Evolutionary conservation across 2,329 filamentous ascomycete genomes (phyloP), one percentile per base, ranked within the genome.

Genomic region (Coleophoma eucalyptorum): DNA sequence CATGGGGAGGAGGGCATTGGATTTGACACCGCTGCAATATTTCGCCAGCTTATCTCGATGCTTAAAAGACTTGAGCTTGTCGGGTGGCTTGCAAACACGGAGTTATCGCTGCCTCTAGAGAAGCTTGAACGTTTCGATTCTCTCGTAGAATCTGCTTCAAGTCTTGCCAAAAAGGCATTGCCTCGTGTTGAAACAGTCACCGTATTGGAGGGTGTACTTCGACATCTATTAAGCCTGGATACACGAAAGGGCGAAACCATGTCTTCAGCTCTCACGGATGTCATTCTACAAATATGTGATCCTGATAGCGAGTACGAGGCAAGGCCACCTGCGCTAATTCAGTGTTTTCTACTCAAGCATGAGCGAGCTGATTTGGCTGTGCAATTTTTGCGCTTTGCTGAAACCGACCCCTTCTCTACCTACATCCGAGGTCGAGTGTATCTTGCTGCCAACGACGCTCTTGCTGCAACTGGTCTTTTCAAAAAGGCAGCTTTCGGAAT

Each of bases 391-490:
- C 72, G 78, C 1, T 86, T 84, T 60, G 76, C 76, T 54, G 72
- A 74, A 18, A 74, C 78, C 47, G 79, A 79, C 47, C 72, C 78
- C 56, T 91, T 78, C 75, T 84, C 72, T 73, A 88, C 77, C 58
- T 99, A 99, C 64, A 79, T 97, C 4, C 90, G 92, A 67, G 94
- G 89, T 2, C 85, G 94, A 31, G 78, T 96, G 45, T 80, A 83
- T 57, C 74, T 97, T 33, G 83, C 85, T 5, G 79, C 86, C 55
- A 86, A 86, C 49, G 87, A 96, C 62, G 85, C 85, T 65, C 80
- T 82, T 51, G 76, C 81, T 37, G 93, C 94, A 49, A 81, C 89
- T 26, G 73, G 81, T 26, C 81, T 83, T 62, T 97, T 99, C 69
- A 85, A 84, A 58, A 93, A 87, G 65, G 89, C 91, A 53, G 89